These are phyloP conservation scores for Naganishia liquefaciens DNA, from an alignment of 1,284 basidiomycete genomes.

Conservation along the genomic window DNA sequence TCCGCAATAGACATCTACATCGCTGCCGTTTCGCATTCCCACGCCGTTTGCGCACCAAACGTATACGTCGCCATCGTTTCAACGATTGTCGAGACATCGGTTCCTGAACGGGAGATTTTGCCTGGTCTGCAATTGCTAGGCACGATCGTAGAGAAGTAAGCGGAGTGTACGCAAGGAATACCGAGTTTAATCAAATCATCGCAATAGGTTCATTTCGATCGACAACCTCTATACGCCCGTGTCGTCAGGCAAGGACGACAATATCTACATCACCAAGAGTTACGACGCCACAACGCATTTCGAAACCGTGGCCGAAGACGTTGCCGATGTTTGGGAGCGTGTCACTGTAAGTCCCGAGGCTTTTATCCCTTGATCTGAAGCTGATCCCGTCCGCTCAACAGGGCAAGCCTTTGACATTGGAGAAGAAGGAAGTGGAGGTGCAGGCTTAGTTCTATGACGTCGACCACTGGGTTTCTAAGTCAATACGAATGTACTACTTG, in stretches of 20 bases:
- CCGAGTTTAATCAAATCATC: not conserved
- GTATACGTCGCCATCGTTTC: conserved; percentile 96
- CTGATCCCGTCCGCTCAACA: conserved; percentile 21
- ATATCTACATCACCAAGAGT: conserved; percentile 94
- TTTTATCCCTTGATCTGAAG: not conserved
- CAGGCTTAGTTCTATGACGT: conserved; percentile 36
- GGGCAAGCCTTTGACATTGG: conserved; percentile 52
- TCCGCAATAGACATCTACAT: conserved; percentile 86
- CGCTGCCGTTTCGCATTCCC: conserved; percentile 92
- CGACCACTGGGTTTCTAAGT: not conserved
- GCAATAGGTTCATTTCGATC: conserved; percentile 79
- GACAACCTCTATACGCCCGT: conserved; percentile 88
- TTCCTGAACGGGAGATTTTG: conserved; percentile 86
- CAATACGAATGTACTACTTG: not conserved
- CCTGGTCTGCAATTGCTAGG: conserved; percentile 92
- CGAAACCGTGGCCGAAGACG: conserved; percentile 95
- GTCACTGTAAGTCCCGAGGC: conserved; percentile 61
- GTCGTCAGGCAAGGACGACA: conserved; percentile 67
- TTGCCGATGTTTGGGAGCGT: conserved; percentile 88
- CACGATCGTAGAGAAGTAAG: conserved; percentile 90
- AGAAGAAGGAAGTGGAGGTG: conserved; percentile 52
- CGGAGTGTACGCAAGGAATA: conserved; percentile 27
- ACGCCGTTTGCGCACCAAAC: conserved; percentile 95
- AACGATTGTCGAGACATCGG: conserved; percentile 94
- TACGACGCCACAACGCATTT: conserved; percentile 99